Base-by-base conservation (phyloP, 2,329 filamentous ascomycete species). In the Botrytis squamosa region DNA sequence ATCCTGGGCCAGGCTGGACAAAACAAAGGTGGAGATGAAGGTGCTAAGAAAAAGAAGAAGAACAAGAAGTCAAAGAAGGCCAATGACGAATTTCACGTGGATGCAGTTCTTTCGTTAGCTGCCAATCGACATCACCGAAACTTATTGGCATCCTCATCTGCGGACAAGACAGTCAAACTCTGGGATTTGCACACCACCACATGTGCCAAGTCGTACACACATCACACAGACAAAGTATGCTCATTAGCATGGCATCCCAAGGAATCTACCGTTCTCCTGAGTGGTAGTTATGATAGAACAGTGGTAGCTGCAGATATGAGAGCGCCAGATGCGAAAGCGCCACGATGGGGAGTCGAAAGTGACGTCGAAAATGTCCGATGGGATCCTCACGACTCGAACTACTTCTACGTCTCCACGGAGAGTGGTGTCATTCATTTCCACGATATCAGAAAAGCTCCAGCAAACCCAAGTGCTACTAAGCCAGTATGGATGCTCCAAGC, bases 151-250 rank as follows among this genome's bases (percentile, higher is more conserved):
- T 98, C 95, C 0, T 94, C 93, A 2, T 99, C 96, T 1, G 96
- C 96, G 33, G 96, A 99, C 85, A 94, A 95, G 85, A 99, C 96
- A 4, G 91, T 98, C 80, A 99, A 99, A 86, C 88, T 99, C 33
- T 99, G 96, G 96, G 96, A 99, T 82, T 86, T 99, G 76, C 93
- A 94, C 85, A 98, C 94, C 4, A 89, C 93, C 75, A 94, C 91
- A 83, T 97, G 94, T 83, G 96, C 96, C 79, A 96, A 98, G 85
- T 98, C 95, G 63, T 99, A 99, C 86, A 88, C 89, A 25, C 93
- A 97, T 84, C 96, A 99, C 85, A 97, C 93, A 52, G 96, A 98
- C 87, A 99, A 99, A 85, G 95, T 98, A 77, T 99, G 95, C 87
- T 94, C 95, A 36, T 85, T 99, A 73, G 92, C 95, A 77, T 99